Percentiles rank a stretch among this genome's conserved stretches.
Evolutionary conservation across 2,329 filamentous ascomycete species (phyloP).

Genomic region (Cladophialophora chaetospira): DNA sequence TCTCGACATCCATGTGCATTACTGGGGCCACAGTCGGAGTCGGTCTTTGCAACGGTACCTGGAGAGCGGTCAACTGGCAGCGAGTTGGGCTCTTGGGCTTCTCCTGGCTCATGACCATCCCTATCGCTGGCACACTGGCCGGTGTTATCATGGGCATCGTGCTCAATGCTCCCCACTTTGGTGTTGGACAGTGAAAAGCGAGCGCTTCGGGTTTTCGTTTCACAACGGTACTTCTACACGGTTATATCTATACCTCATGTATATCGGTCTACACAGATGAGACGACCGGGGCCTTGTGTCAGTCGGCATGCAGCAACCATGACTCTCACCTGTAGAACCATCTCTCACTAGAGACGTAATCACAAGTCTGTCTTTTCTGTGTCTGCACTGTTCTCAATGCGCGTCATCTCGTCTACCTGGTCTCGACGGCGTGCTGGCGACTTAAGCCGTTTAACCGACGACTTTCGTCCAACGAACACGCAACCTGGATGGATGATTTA

Average conservation of each 20-base stretch:
- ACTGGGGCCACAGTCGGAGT: slow-evolving; percentile 78
- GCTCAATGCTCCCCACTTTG: slow-evolving; percentile 64
- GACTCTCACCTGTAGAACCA: too few species aligned
- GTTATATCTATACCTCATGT: background rate
- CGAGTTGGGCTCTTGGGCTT: slow-evolving; percentile 68
- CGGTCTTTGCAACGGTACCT: slow-evolving; percentile 72
- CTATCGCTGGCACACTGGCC: slow-evolving; percentile 60
- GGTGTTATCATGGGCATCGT: slow-evolving; percentile 56
- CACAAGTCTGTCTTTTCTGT: too few species aligned
- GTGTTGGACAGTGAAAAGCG: background rate
- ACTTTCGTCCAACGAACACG: too few species aligned
- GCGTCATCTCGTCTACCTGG: too few species aligned
- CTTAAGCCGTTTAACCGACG: too few species aligned
- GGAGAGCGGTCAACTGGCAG: slow-evolving; percentile 75
- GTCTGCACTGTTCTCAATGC: too few species aligned
- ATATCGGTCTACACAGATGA: too few species aligned
- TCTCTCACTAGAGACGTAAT: too few species aligned
- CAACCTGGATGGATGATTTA: too few species aligned
- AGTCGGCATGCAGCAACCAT: too few species aligned
- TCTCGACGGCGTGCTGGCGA: too few species aligned
- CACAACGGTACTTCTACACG: background rate
- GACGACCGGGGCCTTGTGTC: too few species aligned
- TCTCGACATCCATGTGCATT: slow-evolving; percentile 79
- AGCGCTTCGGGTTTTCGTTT: background rate
- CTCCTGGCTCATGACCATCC: slow-evolving; percentile 68